A percentile compares a stretch with the other conserved stretches of the same genome.
phyloP scores from a whole-genome alignment of 768 basidiomycete genomes.

The Mycena belliarum region DNA sequence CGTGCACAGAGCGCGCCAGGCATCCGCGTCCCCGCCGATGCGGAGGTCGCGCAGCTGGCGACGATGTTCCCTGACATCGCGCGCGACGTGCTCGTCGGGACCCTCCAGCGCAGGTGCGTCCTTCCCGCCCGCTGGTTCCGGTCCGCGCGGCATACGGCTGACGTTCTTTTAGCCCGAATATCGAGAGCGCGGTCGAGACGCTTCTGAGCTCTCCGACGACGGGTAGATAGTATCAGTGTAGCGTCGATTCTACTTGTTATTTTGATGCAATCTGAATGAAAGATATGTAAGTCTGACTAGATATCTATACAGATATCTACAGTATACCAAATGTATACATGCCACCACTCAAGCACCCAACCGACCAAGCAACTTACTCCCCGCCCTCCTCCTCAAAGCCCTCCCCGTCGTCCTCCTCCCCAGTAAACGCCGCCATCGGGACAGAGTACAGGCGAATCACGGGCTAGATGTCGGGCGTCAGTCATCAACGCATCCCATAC shows the following conservation, averaged over 20 bases:
- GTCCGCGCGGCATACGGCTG: conserved; percentile 10
- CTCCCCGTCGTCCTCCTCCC: conserved; percentile 69
- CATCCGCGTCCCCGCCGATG: conserved; percentile 70
- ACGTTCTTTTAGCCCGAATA: conserved; percentile 58
- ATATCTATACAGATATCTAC: no score
- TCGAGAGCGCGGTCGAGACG: conserved; percentile 82
- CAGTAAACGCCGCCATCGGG: conserved; percentile 84
- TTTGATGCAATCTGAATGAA: no score
- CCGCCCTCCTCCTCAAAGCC: conserved; percentile 35
- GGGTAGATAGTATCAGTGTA: background rate
- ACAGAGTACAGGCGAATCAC: conserved; percentile 93
- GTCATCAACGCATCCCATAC: background rate
- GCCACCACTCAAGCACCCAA: no score
- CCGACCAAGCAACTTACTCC: background rate
- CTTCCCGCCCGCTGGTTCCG: background rate
- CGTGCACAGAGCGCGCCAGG: conserved; percentile 54
- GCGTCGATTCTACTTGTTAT: no score
- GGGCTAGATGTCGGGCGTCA: conserved; percentile 53
- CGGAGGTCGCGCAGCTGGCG: conserved; percentile 73
- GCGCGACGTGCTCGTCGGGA: conserved; percentile 70
- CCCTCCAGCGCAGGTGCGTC: conserved; percentile 79
- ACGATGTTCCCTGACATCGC: conserved; percentile 84
- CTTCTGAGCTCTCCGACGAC: conserved; percentile 54
- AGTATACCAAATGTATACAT: no score
- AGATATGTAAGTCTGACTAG: no score